Conservation (phyloP, 2,329 filamentous ascomycete species). For the Pestalotiopsis fici region DNA sequence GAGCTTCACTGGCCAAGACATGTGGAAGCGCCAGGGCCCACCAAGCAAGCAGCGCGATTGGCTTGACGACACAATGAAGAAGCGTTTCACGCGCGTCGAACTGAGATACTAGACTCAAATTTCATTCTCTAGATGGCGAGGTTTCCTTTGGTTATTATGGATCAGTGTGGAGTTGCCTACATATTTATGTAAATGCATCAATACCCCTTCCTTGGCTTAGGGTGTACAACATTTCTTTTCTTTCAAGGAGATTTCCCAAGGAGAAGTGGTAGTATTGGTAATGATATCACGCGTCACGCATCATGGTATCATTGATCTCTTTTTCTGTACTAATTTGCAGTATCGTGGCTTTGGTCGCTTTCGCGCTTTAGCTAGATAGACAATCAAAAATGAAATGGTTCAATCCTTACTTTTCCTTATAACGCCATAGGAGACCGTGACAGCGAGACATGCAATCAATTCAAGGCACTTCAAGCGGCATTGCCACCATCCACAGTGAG, state of each 20-base stretch:
- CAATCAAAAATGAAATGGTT: too few species aligned
- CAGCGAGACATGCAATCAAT: too few species aligned
- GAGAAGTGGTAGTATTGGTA: neutral
- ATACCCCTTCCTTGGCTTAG: neutral
- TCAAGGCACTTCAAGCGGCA: neutral
- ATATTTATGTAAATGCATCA: neutral
- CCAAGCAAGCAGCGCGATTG: neutral
- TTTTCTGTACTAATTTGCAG: neutral
- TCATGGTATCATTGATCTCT: neutral
- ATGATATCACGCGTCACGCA: neutral
- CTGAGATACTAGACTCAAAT: neutral
- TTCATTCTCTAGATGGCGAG: neutral
- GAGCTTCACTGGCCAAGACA: conserved; percentile 17
- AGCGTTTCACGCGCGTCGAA: conserved; percentile 1
- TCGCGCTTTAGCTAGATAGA: too few species aligned
- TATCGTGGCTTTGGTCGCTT: too few species aligned
- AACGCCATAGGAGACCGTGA: too few species aligned
- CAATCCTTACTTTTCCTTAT: too few species aligned
- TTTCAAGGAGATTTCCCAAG: neutral
- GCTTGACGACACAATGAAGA: conserved; percentile 6
- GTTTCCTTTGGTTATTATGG: neutral
- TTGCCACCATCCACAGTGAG: neutral
- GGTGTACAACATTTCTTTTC: neutral
- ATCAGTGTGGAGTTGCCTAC: neutral
- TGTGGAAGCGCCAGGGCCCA: conserved; percentile 18